Evolutionary conservation across 345 rosid species (phyloP).

Genomic region (Dovyalis caffra): DNA sequence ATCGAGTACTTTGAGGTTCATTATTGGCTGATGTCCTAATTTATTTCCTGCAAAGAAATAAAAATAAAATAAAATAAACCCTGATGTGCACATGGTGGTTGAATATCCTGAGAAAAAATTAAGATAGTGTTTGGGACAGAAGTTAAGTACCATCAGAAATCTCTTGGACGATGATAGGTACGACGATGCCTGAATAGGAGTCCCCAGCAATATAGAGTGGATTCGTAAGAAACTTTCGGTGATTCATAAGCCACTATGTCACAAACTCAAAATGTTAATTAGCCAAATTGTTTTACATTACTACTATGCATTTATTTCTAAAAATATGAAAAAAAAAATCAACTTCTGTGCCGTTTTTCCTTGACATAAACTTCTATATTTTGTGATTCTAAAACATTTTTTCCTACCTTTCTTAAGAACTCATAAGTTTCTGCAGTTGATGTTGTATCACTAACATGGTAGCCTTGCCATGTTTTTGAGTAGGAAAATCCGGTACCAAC

Average conservation of each 20-base stretch:
- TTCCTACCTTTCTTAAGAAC: constrained; percentile 35
- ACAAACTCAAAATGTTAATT: not conserved
- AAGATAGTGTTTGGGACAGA: not conserved
- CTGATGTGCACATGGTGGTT: not conserved
- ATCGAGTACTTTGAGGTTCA: constrained; percentile 17
- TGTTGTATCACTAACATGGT: constrained; percentile 12
- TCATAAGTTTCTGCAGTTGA: constrained; percentile 8
- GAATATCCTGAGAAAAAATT: not conserved
- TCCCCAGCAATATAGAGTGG: constrained; percentile 36
- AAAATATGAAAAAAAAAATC: too few species aligned
- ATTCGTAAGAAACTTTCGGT: constrained; percentile 29
- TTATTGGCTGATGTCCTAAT: not conserved
- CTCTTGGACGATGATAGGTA: not conserved
- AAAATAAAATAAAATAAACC: not conserved
- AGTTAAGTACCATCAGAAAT: not conserved
- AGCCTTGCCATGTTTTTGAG: constrained; percentile 19
- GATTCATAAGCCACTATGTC: constrained; percentile 35
- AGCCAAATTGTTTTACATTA: not conserved
- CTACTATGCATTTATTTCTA: not conserved
- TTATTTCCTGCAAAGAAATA: constrained; percentile 16
- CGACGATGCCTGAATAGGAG: constrained; percentile 22
- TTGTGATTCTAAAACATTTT: too few species aligned
- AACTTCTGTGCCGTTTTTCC: too few species aligned
- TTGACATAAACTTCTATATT: too few species aligned
- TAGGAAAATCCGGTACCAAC: constrained; percentile 45